phyloP scores from a whole-genome alignment of 345 rosid genomes.

The Eucalyptus cloeziana region DNA sequence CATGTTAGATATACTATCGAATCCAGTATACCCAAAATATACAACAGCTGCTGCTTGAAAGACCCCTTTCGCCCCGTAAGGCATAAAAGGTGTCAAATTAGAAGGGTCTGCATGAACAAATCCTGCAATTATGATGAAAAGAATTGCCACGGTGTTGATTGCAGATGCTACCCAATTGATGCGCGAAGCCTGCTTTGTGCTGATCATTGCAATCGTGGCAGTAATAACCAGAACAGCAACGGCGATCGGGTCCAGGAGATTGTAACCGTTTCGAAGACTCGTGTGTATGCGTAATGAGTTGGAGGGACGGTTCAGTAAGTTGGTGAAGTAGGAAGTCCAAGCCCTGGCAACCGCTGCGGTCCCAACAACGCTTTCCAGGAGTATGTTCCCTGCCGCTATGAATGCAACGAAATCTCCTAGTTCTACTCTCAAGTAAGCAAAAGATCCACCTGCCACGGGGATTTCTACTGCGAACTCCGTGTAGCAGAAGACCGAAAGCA shows the following conservation, averaged over 20 bases:
- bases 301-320: constrained; percentile 21
- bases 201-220: constrained; percentile 30
- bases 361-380: constrained; percentile 39
- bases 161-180: constrained; percentile 44
- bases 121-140: constrained; percentile 41
- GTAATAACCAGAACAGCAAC: constrained; percentile 26
- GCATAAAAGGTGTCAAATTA: constrained; percentile 33
- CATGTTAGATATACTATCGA: constrained; percentile 52
- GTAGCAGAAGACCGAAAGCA: constrained; percentile 62
- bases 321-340: constrained; percentile 54
- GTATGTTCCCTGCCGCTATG: constrained; percentile 46
- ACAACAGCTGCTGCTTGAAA: constrained; percentile 51
- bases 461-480: constrained; percentile 52
- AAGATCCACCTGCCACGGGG: constrained; percentile 65
- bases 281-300: constrained; percentile 37
- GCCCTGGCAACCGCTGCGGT: constrained; percentile 46
- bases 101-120: constrained; percentile 37
- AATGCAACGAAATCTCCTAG: constrained; percentile 42
- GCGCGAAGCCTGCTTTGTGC: constrained; percentile 39
- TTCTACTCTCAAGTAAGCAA: constrained; percentile 45
- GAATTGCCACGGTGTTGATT: constrained; percentile 24
- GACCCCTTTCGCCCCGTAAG: constrained; percentile 26
- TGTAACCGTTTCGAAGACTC: constrained; percentile 8
- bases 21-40: constrained; percentile 49
- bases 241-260: constrained; percentile 48